phyloP scores from a whole-genome alignment of 2,329 filamentous ascomycete species.

The Bipolaris bicolor region DNA sequence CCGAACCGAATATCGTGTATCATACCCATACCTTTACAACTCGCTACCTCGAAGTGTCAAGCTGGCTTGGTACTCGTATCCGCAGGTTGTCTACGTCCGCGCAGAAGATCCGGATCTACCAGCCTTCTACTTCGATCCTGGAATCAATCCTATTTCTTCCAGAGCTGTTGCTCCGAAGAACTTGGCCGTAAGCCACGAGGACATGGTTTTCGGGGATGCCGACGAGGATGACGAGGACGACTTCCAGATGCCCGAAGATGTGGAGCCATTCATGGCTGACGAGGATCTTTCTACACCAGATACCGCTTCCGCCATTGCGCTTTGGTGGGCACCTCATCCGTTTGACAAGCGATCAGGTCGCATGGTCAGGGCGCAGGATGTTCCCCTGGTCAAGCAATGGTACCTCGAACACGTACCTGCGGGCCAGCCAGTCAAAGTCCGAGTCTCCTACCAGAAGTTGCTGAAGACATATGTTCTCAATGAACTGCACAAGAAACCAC shows the following conservation, averaged over 20 bases:
- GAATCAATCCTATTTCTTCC: conserved; percentile 96
- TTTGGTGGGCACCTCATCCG: conserved; percentile 98
- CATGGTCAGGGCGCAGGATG: conserved; percentile 97
- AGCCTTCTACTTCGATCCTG: conserved; percentile 97
- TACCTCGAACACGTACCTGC: conserved; percentile 94
- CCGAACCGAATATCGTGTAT: conserved; percentile 92
- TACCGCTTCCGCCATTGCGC: conserved; percentile 85
- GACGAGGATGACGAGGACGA: conserved; percentile 82
- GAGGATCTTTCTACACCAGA: conserved; percentile 89
- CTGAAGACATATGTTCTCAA: conserved; percentile 96
- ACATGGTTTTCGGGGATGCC: conserved; percentile 89
- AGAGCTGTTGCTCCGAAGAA: conserved; percentile 94
- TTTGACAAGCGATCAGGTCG: conserved; percentile 92
- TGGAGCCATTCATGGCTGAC: conserved; percentile 87
- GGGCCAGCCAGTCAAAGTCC: conserved; percentile 92
- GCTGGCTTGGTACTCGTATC: conserved; percentile 90
- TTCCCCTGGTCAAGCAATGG: conserved; percentile 96
- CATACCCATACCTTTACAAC: conserved; percentile 95
- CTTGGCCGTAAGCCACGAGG: conserved; percentile 87
- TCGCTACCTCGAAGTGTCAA: conserved; percentile 93
- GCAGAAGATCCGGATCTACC: conserved; percentile 88
- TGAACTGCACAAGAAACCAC: conserved; percentile 92
- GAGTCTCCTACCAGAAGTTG: conserved; percentile 97
- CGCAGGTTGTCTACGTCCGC: conserved; percentile 88
- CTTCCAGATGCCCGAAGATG: conserved; percentile 79